phyloP scores from a whole-genome alignment of 352 stramenopile species.

The Phytophthora colocasiae region DNA sequence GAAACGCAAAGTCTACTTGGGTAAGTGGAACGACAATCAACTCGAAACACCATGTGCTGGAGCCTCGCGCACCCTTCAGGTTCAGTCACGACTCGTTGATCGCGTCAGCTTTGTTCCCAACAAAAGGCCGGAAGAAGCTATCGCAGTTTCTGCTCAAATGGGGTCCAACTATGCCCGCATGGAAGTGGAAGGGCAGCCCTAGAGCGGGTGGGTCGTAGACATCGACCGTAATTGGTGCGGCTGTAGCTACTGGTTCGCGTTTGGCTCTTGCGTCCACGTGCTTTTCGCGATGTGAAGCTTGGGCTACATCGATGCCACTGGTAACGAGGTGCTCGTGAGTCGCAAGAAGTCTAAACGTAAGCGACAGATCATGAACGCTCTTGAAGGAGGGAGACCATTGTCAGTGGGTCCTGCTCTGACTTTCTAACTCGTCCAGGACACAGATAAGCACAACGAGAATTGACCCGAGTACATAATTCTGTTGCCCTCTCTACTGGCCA shows the following conservation, averaged over 20 bases:
- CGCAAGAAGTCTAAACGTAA: not conserved
- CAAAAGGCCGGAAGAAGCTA: not conserved
- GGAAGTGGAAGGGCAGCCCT: not conserved
- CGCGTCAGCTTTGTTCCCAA: not conserved
- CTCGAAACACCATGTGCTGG: no score
- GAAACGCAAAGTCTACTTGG: no score
- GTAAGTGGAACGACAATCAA: no score
- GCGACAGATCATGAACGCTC: no score
- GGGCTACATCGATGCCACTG: not conserved
- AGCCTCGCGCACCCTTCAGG: no score
- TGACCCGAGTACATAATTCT: no score
- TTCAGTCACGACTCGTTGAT: no score
- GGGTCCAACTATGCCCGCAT: slow-evolving; percentile 9
- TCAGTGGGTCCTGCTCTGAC: no score
- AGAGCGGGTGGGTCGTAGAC: not conserved
- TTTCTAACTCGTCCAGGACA: no score
- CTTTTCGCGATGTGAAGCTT: not conserved
- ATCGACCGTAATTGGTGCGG: not conserved
- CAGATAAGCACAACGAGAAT: no score
- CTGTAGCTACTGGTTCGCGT: slow-evolving; percentile 11
- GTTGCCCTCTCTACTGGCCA: no score
- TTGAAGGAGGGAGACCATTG: no score
- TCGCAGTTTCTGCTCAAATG: slow-evolving; percentile 10
- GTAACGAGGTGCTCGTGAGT: not conserved
- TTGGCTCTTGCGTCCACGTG: slow-evolving; percentile 6